Conservation (phyloP, 2,329 filamentous ascomycete species). For the Xylariaceae sp. region DNA sequence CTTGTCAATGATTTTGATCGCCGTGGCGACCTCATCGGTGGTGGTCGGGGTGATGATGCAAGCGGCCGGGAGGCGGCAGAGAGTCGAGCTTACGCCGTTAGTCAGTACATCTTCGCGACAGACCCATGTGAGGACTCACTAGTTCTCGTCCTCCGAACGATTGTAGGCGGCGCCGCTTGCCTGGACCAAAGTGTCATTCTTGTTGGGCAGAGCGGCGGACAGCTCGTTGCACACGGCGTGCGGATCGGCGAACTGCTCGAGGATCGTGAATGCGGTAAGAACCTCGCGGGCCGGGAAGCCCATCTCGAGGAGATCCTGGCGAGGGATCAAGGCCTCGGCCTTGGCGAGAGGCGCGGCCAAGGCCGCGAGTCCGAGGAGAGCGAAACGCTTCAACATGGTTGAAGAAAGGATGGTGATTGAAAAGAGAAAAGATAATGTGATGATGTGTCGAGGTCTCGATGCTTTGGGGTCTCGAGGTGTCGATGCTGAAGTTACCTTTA, state of each 20-base stretch:
- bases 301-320: too few species aligned
- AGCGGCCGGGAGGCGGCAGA: slow-evolving; percentile 17
- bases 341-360: not conserved
- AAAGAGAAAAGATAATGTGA: not conserved
- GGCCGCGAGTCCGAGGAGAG: not conserved
- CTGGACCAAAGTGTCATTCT: slow-evolving; percentile 15
- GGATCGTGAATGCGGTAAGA: too few species aligned
- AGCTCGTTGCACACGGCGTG: slow-evolving; percentile 18
- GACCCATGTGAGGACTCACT: slow-evolving; percentile 11
- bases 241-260: not conserved
- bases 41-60: slow-evolving; percentile 11
- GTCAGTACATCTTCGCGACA: not conserved
- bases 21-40: slow-evolving; percentile 13
- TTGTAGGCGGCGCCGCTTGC: slow-evolving; percentile 16
- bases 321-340: too few species aligned
- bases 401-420: too few species aligned
- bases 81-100: slow-evolving; percentile 15
- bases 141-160: slow-evolving; percentile 21
- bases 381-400: not conserved
- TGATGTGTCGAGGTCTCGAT: not conserved
- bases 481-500: too few species aligned
- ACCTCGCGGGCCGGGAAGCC: too few species aligned
- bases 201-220: slow-evolving; percentile 4
- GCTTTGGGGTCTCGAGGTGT: too few species aligned
- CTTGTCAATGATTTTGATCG: slow-evolving; percentile 8